These are phyloP conservation scores for Tephrocybe sp. DNA, from an alignment of 768 basidiomycete genomes.

Conservation along the genomic window DNA sequence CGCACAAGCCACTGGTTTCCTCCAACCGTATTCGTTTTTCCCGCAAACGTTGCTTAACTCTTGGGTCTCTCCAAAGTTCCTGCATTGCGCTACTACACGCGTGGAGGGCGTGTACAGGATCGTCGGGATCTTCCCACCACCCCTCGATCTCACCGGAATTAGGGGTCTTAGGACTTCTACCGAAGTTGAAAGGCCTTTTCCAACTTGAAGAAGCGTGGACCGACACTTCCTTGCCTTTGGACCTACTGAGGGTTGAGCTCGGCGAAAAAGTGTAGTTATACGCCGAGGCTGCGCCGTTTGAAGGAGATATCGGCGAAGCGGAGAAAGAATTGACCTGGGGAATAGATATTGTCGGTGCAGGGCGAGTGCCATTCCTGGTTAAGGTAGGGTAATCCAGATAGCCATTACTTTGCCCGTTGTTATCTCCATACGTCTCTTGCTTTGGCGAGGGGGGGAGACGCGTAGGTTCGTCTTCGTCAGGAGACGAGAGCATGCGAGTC, in stretches of 20 bases:
- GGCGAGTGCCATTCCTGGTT: slow-evolving; percentile 30
- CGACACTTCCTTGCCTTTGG: slow-evolving; percentile 49
- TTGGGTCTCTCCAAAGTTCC: slow-evolving; percentile 74
- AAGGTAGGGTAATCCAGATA: slow-evolving; percentile 8
- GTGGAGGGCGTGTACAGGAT: slow-evolving; percentile 72
- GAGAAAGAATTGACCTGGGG: slow-evolving; percentile 36
- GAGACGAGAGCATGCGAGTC: slow-evolving; percentile 62
- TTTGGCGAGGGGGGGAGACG: slow-evolving; percentile 42
- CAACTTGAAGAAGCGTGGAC: slow-evolving; percentile 64
- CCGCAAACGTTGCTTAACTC: slow-evolving; percentile 58
- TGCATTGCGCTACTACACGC: slow-evolving; percentile 63
- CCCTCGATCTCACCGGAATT: slow-evolving; percentile 71
- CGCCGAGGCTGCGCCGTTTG: slow-evolving; percentile 21
- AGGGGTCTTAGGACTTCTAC: slow-evolving; percentile 62
- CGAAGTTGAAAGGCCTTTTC: slow-evolving; percentile 66
- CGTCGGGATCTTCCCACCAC: slow-evolving; percentile 85
- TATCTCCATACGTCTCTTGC: slow-evolving; percentile 34
- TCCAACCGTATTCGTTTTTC: slow-evolving; percentile 70
- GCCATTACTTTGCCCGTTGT: slow-evolving; percentile 20
- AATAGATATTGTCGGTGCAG: slow-evolving; percentile 48
- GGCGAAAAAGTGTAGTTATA: slow-evolving; percentile 21
- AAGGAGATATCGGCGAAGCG: slow-evolving; percentile 27
- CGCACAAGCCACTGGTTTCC: slow-evolving; percentile 85
- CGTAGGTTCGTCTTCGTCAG: slow-evolving; percentile 70
- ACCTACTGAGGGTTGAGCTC: slow-evolving; percentile 30